Evolutionary conservation across 2,329 filamentous ascomycete genomes (phyloP), one percentile per base, ranked within the genome.

Genomic region (Aspergillus sp.): DNA sequence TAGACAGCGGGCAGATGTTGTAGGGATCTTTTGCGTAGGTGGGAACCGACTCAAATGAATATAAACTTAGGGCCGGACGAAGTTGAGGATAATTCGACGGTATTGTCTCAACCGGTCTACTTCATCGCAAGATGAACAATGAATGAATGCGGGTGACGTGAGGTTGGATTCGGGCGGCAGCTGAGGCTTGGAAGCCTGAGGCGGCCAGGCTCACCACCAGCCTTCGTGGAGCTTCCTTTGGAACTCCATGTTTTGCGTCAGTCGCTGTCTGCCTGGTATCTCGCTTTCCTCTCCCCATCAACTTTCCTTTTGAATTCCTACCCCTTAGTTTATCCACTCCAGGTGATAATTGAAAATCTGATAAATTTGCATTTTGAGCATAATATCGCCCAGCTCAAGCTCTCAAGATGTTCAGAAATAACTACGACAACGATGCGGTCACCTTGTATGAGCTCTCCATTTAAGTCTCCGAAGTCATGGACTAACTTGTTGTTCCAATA

Each of bases 361-460:
- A 46, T 33, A 25, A 19, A 15, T 21, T 52, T 14, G 15, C 43
- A n/a, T 51, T 45, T 33, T 15, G 37, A 37, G 12, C 45, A 14
- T 48, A 55, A 17, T 55, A 33, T 37, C 45, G 45, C 53, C 50
- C 31, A 31, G 19, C 45, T 43, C 35, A 55, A 55, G 49, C 57
- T 52, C 51, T 52, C 59, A 59, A 52, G 73, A 98, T 99, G 95
- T 99, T 99, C 82, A 87, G 95, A 81, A 99, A 99, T 85, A 98
- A 98, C 81, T 99, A 99, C 85, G 95, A 99, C 83, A 99, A 99
- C 87, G 95, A 99, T 80, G 96, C 93, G 64, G 93, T 98, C 81
- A 99, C 95, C 81, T 99, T 98, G 92, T 96, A 84, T 66, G 70
- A 37, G 64, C 40, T 61, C 53, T 54, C 47, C 59, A 58, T 64